Conservation (phyloP, 2,329 filamentous ascomycete species). For the Sporothrix dimorphospora region DNA sequence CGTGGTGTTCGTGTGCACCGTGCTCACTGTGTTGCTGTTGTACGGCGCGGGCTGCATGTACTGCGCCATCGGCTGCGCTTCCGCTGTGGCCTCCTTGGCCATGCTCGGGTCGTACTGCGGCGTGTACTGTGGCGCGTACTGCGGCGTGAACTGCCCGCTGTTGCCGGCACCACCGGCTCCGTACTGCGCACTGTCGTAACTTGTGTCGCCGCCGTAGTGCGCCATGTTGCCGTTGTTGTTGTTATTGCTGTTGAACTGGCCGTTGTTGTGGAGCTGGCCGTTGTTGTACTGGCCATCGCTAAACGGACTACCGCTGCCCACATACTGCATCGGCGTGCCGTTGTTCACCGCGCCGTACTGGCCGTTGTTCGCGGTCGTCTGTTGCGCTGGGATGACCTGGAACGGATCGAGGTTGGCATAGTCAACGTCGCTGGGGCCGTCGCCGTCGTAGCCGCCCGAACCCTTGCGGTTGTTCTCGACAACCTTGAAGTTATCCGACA, state of each 20-base stretch:
- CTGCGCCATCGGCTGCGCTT: not conserved
- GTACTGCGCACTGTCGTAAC: not conserved
- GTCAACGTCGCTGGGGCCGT: not conserved
- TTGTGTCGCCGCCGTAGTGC: not conserved
- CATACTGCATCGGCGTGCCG: conserved; percentile 13
- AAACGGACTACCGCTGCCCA: not conserved
- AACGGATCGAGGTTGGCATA: conserved; percentile 13
- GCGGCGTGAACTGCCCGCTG: not conserved
- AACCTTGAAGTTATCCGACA: conserved; percentile 17
- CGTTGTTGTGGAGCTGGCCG: not conserved
- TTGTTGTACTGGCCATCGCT: conserved; percentile 1
- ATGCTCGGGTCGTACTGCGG: conserved; percentile 4
- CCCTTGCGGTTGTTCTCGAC: not conserved
- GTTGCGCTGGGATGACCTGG: not conserved
- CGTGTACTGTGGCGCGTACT: not conserved
- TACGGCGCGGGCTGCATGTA: conserved; percentile 8
- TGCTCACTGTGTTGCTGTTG: not conserved
- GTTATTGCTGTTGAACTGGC: not conserved
- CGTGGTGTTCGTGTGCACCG: not conserved
- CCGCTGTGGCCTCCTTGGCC: not conserved
- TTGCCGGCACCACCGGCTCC: not conserved
- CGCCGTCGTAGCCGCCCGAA: not conserved
- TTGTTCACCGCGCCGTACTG: conserved; percentile 1
- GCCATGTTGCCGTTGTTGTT: not conserved
- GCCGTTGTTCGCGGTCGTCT: not conserved